Base-by-base conservation (phyloP, 148 eudicot species). In the Chenopodium berlandieri region DNA sequence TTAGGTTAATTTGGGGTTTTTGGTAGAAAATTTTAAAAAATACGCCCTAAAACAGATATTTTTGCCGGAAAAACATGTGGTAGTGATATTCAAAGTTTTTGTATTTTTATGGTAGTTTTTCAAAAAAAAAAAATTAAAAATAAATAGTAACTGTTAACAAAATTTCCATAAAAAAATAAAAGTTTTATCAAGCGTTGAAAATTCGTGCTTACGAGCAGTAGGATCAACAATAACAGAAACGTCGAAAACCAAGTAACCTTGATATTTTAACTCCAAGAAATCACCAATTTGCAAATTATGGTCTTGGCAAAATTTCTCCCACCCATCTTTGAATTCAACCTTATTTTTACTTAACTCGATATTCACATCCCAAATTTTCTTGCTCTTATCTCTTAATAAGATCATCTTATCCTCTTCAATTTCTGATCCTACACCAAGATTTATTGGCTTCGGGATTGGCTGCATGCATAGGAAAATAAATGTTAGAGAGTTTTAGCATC, bases 211-310 rank as follows among this genome's bases (percentile, higher is more conserved):
- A 54, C 79, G 75, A 48, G 25, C 46, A 50, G 79, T 66, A 68
- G 78, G 50, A 81, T 81, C 44, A 40, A 40, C 79, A 25, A 66
- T 75, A 22, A 81, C 23, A 5, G 11, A 50, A 34, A 81, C 67
- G 23, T 75, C 79, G 30, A 81, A 81, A 67, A 75, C 56, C 23
- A 66, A 81, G 52, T 75, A 7, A 1, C 75, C 79, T 19, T 4
- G 32, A 20, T 52, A 75, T 11, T 22, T 56, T 66, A 81, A 81
- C 52, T 75, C 83, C 83, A 81, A 50, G 46, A 75, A 23, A 50
- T 81, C 79, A 66, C 83, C 79, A 19, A 75, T 72, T 31, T 81
- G 66, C 20, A 81, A 66, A 34, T 44, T 44, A 75, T 81, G 64
- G 7, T 67, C 19, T 67, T 75, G 9, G 67, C 83, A 81, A 25